Evolutionary conservation across 2,329 filamentous ascomycete species (phyloP), one percentile per base, ranked within the genome.

Genomic region (Fusarium subglutinans): DNA sequence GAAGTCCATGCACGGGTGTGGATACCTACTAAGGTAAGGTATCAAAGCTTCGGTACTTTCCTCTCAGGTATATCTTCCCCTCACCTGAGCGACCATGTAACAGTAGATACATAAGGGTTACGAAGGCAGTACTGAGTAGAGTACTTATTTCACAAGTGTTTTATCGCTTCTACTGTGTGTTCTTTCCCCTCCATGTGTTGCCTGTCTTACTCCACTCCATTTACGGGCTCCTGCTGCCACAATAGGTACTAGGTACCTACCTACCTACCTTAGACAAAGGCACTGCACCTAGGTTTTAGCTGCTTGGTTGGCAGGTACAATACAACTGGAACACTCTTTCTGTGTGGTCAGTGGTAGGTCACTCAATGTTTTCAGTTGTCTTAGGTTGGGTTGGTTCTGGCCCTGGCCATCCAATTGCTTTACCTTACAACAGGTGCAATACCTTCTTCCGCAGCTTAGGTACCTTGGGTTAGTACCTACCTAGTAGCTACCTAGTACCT

Each of bases 171-270:
- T 35, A n/a, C 45, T 48, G 45, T 28, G 7, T 59, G 45, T 72
- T 69, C 61, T 66, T 74, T 73, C 65, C 73, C 64, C 58, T 73
- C 69, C 65, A 73, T 74, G 63, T 58, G 61, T 37, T 70, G 43
- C 55, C 55, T n/a, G 48, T 53, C 30, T 37, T 53, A 50, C 65
- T 69, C 60, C 59, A 61, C 60, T 58, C 51, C 40, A 61, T 40
- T 47, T 37, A 61, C 51, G 53, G 59, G 67, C 43, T 62, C 55
- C 58, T 66, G 48, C 65, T 59, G 54, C 66, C 51, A 40, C 55
- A 61, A 38, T 59, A 54, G 50, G 50, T 54, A 38, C n/a, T 26
- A 35, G 33, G 14, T 35, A 35, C 33, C 33, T 35, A 35, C 33
- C 33, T 35, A 24, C 24, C 24, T 24, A n/a, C n/a, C n/a, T n/a